Conservation (phyloP, 2,329 filamentous ascomycete species). For the Pseudocercospora fuligena region DNA sequence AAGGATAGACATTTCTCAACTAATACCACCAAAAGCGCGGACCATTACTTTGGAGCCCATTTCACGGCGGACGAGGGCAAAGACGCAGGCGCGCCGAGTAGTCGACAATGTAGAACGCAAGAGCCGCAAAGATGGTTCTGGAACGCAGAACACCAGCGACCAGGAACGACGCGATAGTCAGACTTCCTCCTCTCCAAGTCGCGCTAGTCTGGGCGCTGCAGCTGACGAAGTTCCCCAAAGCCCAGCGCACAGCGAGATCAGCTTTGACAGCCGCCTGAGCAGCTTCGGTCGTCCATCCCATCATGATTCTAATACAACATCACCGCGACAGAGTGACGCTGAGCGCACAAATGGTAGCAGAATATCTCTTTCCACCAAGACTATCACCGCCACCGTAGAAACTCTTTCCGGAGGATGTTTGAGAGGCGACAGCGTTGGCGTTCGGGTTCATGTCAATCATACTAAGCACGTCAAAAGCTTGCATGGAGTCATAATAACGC, state of each 20-base stretch:
- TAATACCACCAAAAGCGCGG: constrained; percentile 75
- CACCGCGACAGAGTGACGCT: constrained; percentile 53
- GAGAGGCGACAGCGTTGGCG: constrained; percentile 79
- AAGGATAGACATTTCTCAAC: constrained; percentile 79
- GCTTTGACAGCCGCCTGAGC: constrained; percentile 43
- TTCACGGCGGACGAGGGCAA: constrained; percentile 69
- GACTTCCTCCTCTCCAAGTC: constrained; percentile 35
- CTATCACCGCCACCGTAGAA: constrained; percentile 85
- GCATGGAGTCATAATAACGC: constrained; percentile 88
- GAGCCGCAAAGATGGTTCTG: constrained; percentile 32
- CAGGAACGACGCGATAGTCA: constrained; percentile 31
- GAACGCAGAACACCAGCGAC: constrained; percentile 31
- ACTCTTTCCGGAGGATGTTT: constrained; percentile 81
- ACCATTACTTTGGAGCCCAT: constrained; percentile 88
- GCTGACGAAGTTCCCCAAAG: constrained; percentile 43
- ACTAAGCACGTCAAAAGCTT: constrained; percentile 88
- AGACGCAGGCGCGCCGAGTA: constrained; percentile 52
- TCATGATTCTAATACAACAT: constrained; percentile 47
- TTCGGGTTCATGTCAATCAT: constrained; percentile 83
- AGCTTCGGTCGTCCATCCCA: constrained; percentile 41
- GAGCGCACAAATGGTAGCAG: constrained; percentile 52
- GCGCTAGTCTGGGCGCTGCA: constrained; percentile 32
- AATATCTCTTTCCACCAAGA: constrained; percentile 66
- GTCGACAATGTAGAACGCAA: constrained; percentile 35
- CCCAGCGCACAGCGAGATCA: constrained; percentile 54